These are phyloP conservation scores for Cercis canadensis DNA, from an alignment of 306 rosid species.

Conservation along the genomic window DNA sequence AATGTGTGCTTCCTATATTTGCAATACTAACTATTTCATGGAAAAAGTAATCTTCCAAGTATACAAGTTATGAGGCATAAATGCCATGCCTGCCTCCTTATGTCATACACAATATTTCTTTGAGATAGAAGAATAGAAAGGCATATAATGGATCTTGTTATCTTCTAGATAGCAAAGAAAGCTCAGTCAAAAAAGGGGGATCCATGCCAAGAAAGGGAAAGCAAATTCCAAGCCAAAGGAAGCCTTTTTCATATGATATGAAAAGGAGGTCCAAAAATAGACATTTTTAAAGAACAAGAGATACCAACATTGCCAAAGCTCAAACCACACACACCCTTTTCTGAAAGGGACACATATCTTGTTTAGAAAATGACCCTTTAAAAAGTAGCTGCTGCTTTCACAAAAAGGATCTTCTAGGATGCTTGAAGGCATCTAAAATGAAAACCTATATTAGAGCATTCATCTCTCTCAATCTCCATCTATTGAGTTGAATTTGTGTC, in stretches of 20 bases:
- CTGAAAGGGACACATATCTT: constrained; percentile 64
- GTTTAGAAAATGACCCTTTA: constrained; percentile 55
- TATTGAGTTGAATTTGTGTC: constrained; percentile 20
- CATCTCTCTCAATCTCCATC: constrained; percentile 12
- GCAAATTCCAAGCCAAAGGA: constrained; percentile 63
- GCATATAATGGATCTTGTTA: constrained; percentile 44
- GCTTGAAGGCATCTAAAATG: constrained; percentile 36
- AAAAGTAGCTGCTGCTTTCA: constrained; percentile 48
- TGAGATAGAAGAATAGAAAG: constrained; percentile 35
- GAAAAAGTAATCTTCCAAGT: too few species aligned
- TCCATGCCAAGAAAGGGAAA: constrained; percentile 77
- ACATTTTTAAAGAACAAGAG: constrained; percentile 46
- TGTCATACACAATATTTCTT: constrained; percentile 32
- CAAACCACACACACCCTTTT: constrained; percentile 32
- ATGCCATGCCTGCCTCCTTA: neutral
- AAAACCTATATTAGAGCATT: constrained; percentile 13
- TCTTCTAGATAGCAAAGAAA: constrained; percentile 39
- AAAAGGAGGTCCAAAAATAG: constrained; percentile 53
- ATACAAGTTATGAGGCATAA: too few species aligned
- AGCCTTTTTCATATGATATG: constrained; percentile 58
- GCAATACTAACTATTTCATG: too few species aligned
- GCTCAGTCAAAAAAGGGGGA: constrained; percentile 65
- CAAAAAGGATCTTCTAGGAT: constrained; percentile 51
- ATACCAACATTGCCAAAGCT: constrained; percentile 10
- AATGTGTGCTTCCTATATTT: too few species aligned